Base-by-base conservation (phyloP, 2,329 filamentous ascomycete genomes). In the Aureobasidium sp. region DNA sequence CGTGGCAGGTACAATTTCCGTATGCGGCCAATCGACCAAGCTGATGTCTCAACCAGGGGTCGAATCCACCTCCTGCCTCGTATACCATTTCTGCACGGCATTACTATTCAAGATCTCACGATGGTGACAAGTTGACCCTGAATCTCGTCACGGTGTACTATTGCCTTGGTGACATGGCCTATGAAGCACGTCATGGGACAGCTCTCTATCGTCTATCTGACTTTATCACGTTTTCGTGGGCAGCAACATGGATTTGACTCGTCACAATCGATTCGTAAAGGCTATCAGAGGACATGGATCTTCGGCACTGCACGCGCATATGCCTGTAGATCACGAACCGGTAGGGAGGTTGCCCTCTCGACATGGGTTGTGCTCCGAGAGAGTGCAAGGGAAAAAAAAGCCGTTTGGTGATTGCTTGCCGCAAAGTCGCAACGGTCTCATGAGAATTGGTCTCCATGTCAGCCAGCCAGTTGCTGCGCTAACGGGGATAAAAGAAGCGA, bases 401-500 rank as follows among this genome's bases (percentile, higher is more conserved):
- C 54, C 40, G 54, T 58, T 58, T 58, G 29, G 40, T 45, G 54
- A 42, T 31, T 58, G 42, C 42, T 48, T n/a, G 40, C 54, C 54
- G 42, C 19, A 19, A 19, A 58, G 22, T 47, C 37, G n/a, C 17
- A 58, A 58, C 54, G 54, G 54, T 58, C 54, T 58, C 54, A 58
- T 58, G 54, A 24, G 42, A 58, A 57, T 15, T 58, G 54, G 54
- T 58, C 42, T 58, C 54, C 54, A 58, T 48, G 54, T 58, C 54
- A 58, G 54, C 54, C 42, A 45, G 40, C 54, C 42, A 31, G 42
- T 58, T 39, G 54, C 54, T 58, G 42, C 42, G 54, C 40, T 58
- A 39, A 58, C 54, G 42, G 42, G n/a, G 12, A 47, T 27, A 48
- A 58, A 45, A 37, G 54, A 58, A 58, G 40, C 42, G 54, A 58